Conservation (phyloP, 768 basidiomycete genomes). For the Steccherinum ochraceum region DNA sequence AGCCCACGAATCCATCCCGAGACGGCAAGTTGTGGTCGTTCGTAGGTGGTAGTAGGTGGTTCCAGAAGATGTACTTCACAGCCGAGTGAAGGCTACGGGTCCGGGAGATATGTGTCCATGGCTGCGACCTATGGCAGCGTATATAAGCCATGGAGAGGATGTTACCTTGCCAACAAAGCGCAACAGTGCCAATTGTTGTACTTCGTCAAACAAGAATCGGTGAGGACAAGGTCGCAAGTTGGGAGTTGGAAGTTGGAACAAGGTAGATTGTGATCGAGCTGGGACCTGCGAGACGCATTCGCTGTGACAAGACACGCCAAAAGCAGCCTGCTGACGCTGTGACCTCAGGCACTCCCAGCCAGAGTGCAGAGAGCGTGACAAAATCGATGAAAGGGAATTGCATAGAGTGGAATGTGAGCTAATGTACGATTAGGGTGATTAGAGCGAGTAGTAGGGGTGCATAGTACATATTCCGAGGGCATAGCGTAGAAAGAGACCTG, state of each 20-base stretch:
- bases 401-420: too few species aligned
- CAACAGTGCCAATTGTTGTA: too few species aligned
- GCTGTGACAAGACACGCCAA: not conserved
- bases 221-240: too few species aligned
- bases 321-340: not conserved
- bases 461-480: not conserved
- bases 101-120: too few species aligned
- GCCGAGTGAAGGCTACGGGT: not conserved
- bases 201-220: too few species aligned
- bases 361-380: not conserved
- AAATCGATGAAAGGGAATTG: not conserved
- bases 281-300: not conserved
- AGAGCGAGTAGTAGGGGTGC: too few species aligned
- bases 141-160: too few species aligned
- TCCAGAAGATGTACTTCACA: not conserved
- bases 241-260: too few species aligned
- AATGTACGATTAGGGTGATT: too few species aligned
- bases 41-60: not conserved
- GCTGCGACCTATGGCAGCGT: too few species aligned
- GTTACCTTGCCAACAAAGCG: too few species aligned
- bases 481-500: not conserved
- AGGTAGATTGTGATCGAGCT: not conserved
- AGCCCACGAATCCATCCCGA: not conserved
- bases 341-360: not conserved
- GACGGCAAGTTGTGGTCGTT: too few species aligned